Evolutionary conservation across 1,284 basidiomycete species (phyloP), one percentile per base, ranked within the genome.

Genomic region (Moesziomyces antarcticus): DNA sequence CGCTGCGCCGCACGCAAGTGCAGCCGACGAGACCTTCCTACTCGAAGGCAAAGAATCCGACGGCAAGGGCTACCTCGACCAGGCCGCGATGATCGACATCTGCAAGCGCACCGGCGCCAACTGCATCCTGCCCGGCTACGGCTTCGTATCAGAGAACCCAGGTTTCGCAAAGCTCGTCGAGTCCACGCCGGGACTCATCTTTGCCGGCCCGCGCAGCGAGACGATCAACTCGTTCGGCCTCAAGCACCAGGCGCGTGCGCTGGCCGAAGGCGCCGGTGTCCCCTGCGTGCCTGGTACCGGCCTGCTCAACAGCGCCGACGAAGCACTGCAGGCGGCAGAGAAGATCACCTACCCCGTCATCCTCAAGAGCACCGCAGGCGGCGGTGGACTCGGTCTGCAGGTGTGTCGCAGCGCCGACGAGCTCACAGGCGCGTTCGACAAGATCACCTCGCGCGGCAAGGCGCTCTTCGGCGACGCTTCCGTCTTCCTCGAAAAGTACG

Each of bases 381-480:
- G 91, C 2, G 91, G 91, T 3, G 91, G 91, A 0, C 89, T 90
- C 87, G 90, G 90, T 9, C 87, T 91, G 71, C 86, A 87, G 9
- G 86, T 91, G 21, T 91, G 89, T 78, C 78, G 84, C 18, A 76
- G 84, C 44, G 85, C 86, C n/a, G 70, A 77, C 1, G 87, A 88
- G 46, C 80, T 90, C 20, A 66, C 59, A 5, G 76, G 78, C 3
- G 85, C 78, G 27, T 88, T 88, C 71, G 53, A 74, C 11, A 85
- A 88, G 88, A 52, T 64, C 20, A 49, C 48, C 3, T 45, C 40
- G 16, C 50, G 66, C 5, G 57, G 56, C 20, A 49, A 48, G 40
- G 82, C 73, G 0, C 79, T 90, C 3, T 91, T 91, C 82, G 85
- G 86, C 20, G 85, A 90, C 65, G 84, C 84, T 1, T 87, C 87